These are phyloP conservation scores for Scheffersomyces insectosa DNA, from an alignment of 1,139 yeast genomes.

Conservation along the genomic window DNA sequence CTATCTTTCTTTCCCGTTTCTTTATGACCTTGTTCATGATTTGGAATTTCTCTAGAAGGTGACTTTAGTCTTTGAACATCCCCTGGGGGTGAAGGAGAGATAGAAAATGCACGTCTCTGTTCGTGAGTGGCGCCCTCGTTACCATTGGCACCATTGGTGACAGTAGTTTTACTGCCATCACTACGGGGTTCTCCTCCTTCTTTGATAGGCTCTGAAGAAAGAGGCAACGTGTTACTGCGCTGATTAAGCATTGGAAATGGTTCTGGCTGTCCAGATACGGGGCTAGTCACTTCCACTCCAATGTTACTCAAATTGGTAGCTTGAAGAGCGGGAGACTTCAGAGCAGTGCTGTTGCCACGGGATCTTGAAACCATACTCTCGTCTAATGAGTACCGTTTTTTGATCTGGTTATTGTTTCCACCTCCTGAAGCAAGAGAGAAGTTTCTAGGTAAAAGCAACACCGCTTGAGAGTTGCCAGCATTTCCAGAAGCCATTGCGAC, in stretches of 20 bases:
- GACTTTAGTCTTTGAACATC: slow-evolving; percentile 7
- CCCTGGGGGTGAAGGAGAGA: slow-evolving; percentile 10
- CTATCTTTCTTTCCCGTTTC: background rate
- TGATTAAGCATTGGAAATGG: background rate
- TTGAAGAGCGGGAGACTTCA: slow-evolving; percentile 6
- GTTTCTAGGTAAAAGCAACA: slow-evolving; percentile 46
- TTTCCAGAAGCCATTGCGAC: slow-evolving; percentile 3
- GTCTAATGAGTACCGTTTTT: slow-evolving; percentile 33
- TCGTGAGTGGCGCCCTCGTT: background rate
- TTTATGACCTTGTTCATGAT: background rate
- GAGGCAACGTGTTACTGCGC: background rate
- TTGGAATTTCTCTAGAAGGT: slow-evolving; percentile 8
- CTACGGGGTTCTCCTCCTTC: background rate
- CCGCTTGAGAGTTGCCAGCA: slow-evolving; percentile 31
- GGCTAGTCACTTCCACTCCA: slow-evolving; percentile 15
- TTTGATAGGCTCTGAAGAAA: background rate
- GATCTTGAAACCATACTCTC: slow-evolving; percentile 22
- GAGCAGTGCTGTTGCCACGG: slow-evolving; percentile 3
- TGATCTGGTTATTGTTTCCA: slow-evolving; percentile 6
- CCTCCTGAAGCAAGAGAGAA: slow-evolving; percentile 34
- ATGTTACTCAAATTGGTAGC: slow-evolving; percentile 22
- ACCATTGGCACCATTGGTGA: background rate
- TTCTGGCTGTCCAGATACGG: slow-evolving; percentile 1
- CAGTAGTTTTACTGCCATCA: background rate
- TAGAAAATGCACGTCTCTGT: slow-evolving; percentile 1